These are phyloP conservation scores for Fraxinus sp. DNA, from an alignment of 305 asterid genomes.

Conservation along the genomic window DNA sequence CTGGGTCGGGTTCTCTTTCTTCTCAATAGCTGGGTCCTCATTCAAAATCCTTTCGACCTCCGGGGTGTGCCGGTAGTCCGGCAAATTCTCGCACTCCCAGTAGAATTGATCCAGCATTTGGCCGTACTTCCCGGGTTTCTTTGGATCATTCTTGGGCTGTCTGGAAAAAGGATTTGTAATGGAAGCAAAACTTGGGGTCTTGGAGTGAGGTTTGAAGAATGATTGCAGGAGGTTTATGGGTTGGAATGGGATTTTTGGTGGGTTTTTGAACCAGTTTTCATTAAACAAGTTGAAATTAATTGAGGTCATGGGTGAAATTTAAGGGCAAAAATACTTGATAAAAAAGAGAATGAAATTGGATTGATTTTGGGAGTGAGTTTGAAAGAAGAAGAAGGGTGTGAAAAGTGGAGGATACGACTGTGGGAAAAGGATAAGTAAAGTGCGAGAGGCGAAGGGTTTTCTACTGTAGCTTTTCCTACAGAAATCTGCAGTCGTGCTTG, in stretches of 20 bases:
- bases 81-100: constrained; percentile 85
- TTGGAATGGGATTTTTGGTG: constrained; percentile 49
- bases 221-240: constrained; percentile 50
- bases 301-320: constrained; percentile 53
- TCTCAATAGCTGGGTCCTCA: constrained; percentile 63
- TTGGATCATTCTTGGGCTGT: constrained; percentile 39
- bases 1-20: constrained; percentile 68
- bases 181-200: constrained; percentile 63
- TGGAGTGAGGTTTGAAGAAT: constrained; percentile 45
- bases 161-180: constrained; percentile 54
- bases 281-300: constrained; percentile 65
- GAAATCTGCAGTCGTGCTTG: too few species aligned
- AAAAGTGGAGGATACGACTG: not conserved
- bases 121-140: constrained; percentile 57
- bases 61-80: constrained; percentile 71
- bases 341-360: not conserved
- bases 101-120: constrained; percentile 70
- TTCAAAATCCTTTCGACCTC: constrained; percentile 68
- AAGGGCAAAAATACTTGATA: not conserved
- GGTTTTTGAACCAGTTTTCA: constrained; percentile 70
- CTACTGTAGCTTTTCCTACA: not conserved
- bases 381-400: not conserved
- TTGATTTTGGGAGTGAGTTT: not conserved
- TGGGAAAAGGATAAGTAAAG: not conserved
- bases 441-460: not conserved